Evolutionary conservation across 441 rosid genomes (phyloP).

Genomic region (Croton laevigatus): DNA sequence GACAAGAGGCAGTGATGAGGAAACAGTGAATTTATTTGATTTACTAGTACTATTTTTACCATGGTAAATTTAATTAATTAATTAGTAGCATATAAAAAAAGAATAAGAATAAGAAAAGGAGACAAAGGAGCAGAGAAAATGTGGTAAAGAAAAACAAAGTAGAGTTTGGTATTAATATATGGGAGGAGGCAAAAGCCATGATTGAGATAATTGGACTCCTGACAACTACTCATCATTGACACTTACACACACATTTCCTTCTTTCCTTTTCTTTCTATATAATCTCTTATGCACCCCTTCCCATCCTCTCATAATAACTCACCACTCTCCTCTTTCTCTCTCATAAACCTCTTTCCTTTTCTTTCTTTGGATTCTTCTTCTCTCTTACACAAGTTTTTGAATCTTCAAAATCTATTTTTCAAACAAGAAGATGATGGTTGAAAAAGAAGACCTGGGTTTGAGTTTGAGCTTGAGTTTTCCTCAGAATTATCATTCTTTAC

Average conservation of each 20-base stretch:
- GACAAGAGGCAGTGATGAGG: no score
- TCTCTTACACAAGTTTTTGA: neutral
- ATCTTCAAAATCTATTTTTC: neutral
- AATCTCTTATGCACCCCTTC: constrained; percentile 27
- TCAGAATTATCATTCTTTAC: constrained; percentile 36
- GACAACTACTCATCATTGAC: constrained; percentile 47
- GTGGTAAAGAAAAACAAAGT: neutral
- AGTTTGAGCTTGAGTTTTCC: constrained; percentile 66
- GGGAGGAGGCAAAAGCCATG: constrained; percentile 40
- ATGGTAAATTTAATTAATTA: neutral
- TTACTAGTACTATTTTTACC: neutral
- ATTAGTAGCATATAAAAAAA: no score
- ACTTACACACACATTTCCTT: constrained; percentile 32
- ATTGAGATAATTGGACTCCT: constrained; percentile 52
- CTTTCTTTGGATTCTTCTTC: neutral
- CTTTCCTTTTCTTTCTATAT: constrained; percentile 42
- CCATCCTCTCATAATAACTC: constrained; percentile 3
- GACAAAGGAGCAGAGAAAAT: neutral
- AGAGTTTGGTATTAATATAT: constrained; percentile 33
- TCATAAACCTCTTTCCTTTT: constrained; percentile 3
- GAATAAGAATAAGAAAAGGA: neutral
- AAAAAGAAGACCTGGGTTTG: constrained; percentile 76
- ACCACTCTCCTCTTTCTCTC: neutral
- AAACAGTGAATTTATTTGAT: neutral
- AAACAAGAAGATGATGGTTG: constrained; percentile 40